Evolutionary conservation across 192 early-diverging fungal genomes (phyloP), one percentile per base, ranked within the genome.

Genomic region (Gryganskiella cystojenkinii): DNA sequence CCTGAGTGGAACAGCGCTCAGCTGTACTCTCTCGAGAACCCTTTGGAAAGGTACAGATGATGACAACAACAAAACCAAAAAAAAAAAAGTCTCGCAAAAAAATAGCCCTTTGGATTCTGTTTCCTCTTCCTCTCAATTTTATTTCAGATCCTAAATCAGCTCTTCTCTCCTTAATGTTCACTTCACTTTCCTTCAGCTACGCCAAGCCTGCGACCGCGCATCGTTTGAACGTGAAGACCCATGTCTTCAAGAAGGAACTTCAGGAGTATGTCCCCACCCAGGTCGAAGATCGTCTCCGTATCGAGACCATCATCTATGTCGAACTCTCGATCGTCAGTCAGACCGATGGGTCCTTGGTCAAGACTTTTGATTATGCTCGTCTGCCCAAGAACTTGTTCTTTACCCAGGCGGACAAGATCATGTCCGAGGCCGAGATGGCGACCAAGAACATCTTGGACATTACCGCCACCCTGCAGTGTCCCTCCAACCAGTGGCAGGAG

Each of bases 231-330:
- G 74, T 69, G 14, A 68, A 69, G 49, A 78, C 74, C 2, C 60
- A 69, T 37, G 61, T 78, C 45, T 78, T 78, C 27, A 78, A 78
- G 53, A 78, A 78, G 61, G 74, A 78, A 43, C 61, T 59, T 11
- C 74, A 78, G 50, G 74, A 78, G 56, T 78, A 78, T 25, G 55
- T 78, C 2, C 66, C 74, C 4, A 69, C 67, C n/a, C 74, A 67
- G 31, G 45, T 56, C 42, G 74, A 69, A 4, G 74, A 78, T 28
- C 74, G 64, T 20, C 74, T 78, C 10, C 74, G 74, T 31, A 78
- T 78, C 25, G 74, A 78, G 49, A 78, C 74, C 13, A 78, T 78
- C 61, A 61, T 78, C 30, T 78, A 78, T 60, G 66, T 56, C 20
- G 74, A 78, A 47, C 55, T 78, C 28, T 78, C 74, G 20, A 64